Evolutionary conservation across 78 protist species (phyloP).

Genomic region (Dictyostelium brefeldianum): DNA sequence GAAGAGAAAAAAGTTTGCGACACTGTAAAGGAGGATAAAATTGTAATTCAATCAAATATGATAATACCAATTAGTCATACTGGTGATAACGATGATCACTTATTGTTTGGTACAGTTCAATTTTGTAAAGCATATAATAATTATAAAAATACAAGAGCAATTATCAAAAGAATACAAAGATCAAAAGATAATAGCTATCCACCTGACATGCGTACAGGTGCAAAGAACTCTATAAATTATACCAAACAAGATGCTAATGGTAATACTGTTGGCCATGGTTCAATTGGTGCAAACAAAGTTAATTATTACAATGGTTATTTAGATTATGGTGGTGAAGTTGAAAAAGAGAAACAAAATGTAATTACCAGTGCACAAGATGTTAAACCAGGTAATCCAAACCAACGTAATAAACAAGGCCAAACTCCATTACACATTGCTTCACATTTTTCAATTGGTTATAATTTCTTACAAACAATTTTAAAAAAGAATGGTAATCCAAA

Average conservation of each 20-base stretch:
- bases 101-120: not conserved
- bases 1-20: too few relatives aligned
- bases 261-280: conserved; percentile 7
- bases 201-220: not conserved
- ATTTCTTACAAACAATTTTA: not conserved
- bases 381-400: not conserved
- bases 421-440: not conserved
- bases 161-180: not conserved
- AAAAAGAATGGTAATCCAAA: not conserved
- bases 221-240: not conserved
- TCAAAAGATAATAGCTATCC: not conserved
- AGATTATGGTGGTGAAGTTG: conserved; percentile 1
- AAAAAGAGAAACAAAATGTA: not conserved
- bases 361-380: not conserved
- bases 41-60: too few relatives aligned
- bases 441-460: not conserved
- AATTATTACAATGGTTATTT: not conserved
- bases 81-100: not conserved
- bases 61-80: too few relatives aligned
- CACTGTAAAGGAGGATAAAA: too few relatives aligned
- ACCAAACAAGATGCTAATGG: not conserved
- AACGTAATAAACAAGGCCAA: conserved; percentile 12
- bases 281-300: conserved; percentile 1
- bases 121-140: not conserved
- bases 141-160: not conserved